These are phyloP conservation scores for Nicotiana noctiflora DNA, from an alignment of 257 asterid species.

Conservation along the genomic window DNA sequence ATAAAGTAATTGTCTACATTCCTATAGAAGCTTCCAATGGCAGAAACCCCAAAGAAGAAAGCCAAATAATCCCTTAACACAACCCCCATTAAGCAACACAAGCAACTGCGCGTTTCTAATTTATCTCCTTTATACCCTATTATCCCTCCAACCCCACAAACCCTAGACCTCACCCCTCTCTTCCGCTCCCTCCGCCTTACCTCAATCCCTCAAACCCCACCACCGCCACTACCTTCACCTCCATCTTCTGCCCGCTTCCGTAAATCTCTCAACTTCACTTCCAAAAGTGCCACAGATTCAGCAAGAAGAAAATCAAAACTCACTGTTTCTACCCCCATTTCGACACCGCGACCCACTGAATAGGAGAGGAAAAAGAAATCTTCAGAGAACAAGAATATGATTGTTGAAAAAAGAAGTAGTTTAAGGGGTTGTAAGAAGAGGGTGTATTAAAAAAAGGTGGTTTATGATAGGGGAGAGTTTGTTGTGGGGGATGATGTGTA, in stretches of 20 bases:
- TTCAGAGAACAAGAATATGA: constrained; percentile 10
- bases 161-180: constrained; percentile 25
- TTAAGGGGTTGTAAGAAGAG: constrained; percentile 34
- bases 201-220: constrained; percentile 24
- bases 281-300: no score
- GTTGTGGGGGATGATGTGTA: constrained; percentile 69
- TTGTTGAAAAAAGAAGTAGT: constrained; percentile 15
- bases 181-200: constrained; percentile 67
- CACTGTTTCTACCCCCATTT: no score
- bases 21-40: constrained; percentile 25
- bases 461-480: constrained; percentile 67
- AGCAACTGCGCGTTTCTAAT: not conserved
- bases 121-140: constrained; percentile 20
- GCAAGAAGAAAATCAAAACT: no score
- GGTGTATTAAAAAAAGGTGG: constrained; percentile 62
- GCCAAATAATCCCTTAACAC: constrained; percentile 20
- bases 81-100: constrained; percentile 7
- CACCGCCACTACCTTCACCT: constrained; percentile 13
- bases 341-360: constrained; percentile 46
- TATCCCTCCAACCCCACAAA: constrained; percentile 50
- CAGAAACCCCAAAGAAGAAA: constrained; percentile 43
- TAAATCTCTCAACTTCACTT: constrained; percentile 27
- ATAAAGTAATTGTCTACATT: not conserved
- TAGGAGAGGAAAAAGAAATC: constrained; percentile 42
- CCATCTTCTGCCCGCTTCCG: not conserved